Percentiles rank a stretch among this genome's conserved stretches.
These are phyloP conservation scores for Tubosaeta sp. DNA, from an alignment of 768 basidiomycete species.

Conservation along the genomic window DNA sequence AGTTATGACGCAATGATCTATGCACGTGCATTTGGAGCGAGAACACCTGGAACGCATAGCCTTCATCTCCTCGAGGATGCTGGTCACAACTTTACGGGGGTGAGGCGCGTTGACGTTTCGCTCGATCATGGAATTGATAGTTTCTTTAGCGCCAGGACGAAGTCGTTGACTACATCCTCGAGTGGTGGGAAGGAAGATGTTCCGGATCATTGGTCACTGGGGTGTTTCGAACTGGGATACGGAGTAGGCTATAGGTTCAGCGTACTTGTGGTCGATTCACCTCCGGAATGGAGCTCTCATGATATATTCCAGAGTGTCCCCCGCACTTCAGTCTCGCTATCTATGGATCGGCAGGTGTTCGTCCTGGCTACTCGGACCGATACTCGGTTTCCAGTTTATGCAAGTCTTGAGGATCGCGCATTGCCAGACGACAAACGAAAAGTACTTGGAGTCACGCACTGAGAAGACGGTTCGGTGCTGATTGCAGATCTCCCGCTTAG, in stretches of 20 bases:
- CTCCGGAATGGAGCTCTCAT: too few species aligned
- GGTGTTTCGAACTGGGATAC: conserved; percentile 56
- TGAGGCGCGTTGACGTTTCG: conserved; percentile 18
- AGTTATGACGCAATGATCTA: conserved; percentile 76
- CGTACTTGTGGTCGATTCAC: neutral
- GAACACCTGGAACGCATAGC: conserved; percentile 64
- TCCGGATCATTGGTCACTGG: conserved; percentile 53
- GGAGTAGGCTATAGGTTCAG: conserved; percentile 41
- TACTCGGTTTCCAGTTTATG: too few species aligned
- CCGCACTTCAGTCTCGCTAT: too few species aligned
- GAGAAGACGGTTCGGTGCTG: neutral
- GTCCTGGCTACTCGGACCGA: neutral
- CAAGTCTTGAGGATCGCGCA: too few species aligned
- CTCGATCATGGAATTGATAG: conserved; percentile 1
- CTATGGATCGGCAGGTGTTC: too few species aligned
- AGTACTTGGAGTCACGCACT: neutral
- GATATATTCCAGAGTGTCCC: too few species aligned
- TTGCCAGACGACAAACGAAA: too few species aligned
- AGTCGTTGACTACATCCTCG: conserved; percentile 60
- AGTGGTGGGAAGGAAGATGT: conserved; percentile 56
- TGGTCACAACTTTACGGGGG: conserved; percentile 75
- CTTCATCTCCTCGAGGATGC: conserved; percentile 68
- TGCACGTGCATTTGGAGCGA: conserved; percentile 51
- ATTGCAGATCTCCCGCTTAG: neutral
- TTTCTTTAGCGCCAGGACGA: conserved; percentile 52